Evolutionary conservation across 352 stramenopile genomes (phyloP), one percentile per base, ranked within the genome.

Genomic region (Globisporangium megalacanthum): DNA sequence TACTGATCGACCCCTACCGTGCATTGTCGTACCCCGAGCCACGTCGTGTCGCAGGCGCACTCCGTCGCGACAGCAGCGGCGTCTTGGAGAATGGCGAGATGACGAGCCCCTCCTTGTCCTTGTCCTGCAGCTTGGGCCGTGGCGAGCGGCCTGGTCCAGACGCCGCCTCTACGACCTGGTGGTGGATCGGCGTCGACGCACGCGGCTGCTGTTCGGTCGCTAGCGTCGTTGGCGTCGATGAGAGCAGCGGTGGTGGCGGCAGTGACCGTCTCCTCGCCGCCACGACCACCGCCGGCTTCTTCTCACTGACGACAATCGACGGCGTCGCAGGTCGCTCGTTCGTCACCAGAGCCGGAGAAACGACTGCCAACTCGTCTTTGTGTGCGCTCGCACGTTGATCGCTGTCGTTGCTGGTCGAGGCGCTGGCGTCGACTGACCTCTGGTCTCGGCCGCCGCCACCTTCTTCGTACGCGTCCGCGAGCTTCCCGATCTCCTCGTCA

Each of bases 21-120:
- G 78, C 78, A 46, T 91, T 89, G 49, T 88, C 72, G 44, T 75
- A 86, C 3, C 75, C 74, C 9, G 62, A 78, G 25, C 75, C 75
- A 50, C 69, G 69, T 33, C 71, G 66, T 33, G 70, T 64, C 42
- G 53, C 61, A 39, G 58, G 19, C 10, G n/a, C 11, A 62, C 54
- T 46, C 10, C 73, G 70, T 11, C 76, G 65, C 20, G 81, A 87
- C 37, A 88, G 60, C 56, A 91, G 66, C 5, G 74, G 75, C 11
- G 81, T 86, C 20, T 73, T 77, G 5, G 81, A 91, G 42, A 89
- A 89, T 2, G 79, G 81, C 8, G 77, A 89, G 42, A 89, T 88
- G 8, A 75, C 37, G 15, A 39, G 35, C 35, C 25, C 25, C 25
- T 29, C 25, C 4, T 29, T 29, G 25, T 65, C 41, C n/a, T 53